phyloP scores from a whole-genome alignment of 2,329 filamentous ascomycete genomes.

The Penicillium sp. region DNA sequence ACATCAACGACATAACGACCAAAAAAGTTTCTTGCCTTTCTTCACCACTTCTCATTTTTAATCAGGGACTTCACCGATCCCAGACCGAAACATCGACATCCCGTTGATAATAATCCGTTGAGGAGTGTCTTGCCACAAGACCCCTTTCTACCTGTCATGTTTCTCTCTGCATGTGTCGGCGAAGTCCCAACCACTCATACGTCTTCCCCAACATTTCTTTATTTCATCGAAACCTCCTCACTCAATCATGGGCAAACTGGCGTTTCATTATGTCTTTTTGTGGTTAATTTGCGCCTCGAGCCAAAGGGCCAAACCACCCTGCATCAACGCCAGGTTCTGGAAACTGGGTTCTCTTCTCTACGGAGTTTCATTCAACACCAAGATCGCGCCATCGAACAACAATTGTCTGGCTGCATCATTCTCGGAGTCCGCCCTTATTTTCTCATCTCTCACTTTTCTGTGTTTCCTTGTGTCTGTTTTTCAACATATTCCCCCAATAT shows the following conservation, averaged over 20 bases:
- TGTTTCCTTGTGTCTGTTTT: not conserved
- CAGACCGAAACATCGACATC: not conserved
- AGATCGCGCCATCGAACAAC: constrained; percentile 5
- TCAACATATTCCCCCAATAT: constrained; percentile 8
- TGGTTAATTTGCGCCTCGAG: constrained; percentile 1
- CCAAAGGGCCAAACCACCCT: constrained; percentile 3
- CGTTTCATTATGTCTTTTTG: constrained; percentile 5
- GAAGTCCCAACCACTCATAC: not conserved
- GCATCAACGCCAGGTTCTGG: constrained; percentile 6
- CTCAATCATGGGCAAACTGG: constrained; percentile 11
- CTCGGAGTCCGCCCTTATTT: not conserved
- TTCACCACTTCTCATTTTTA: not conserved
- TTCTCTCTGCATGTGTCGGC: constrained; percentile 1
- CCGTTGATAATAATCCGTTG: not conserved
- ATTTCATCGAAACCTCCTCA: constrained; percentile 2
- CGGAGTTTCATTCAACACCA: constrained; percentile 1
- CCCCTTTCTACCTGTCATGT: not conserved
- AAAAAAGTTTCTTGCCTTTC: constrained; percentile 17
- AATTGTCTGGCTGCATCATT: constrained; percentile 5
- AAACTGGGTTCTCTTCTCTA: not conserved
- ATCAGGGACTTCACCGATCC: not conserved
- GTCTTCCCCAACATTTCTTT: not conserved
- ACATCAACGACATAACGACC: constrained; percentile 12
- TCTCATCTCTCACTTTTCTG: not conserved
- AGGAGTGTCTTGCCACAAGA: not conserved